phyloP scores from a whole-genome alignment of 441 rosid genomes.

The Dalechampia spathulata region DNA sequence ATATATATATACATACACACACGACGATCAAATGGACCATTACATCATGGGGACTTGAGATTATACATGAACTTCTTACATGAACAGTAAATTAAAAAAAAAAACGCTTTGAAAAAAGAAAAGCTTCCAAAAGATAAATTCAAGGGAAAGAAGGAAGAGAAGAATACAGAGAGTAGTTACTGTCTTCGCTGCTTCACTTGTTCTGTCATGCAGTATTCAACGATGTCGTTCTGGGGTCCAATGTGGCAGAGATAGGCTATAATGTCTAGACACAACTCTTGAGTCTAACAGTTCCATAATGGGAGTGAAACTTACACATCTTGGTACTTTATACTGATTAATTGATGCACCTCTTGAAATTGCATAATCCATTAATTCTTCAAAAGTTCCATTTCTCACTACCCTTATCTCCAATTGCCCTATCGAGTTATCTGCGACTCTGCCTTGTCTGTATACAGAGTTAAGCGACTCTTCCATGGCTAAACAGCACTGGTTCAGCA shows the following conservation, averaged over 20 bases:
- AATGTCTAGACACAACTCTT: slow-evolving; percentile 58
- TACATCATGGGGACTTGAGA: slow-evolving; percentile 15
- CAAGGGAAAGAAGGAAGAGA: neutral
- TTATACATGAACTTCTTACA: slow-evolving; percentile 23
- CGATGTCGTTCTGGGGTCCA: slow-evolving; percentile 76
- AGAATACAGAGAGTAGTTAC: slow-evolving; percentile 7
- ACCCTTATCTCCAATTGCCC: too few species aligned
- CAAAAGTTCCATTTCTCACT: too few species aligned
- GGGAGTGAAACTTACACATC: too few species aligned
- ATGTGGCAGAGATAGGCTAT: slow-evolving; percentile 62
- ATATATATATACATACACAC: too few species aligned
- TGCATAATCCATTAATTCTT: slow-evolving; percentile 93
- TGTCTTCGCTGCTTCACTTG: neutral
- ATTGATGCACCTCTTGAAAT: too few species aligned
- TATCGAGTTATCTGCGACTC: slow-evolving; percentile 75
- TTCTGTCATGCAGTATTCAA: slow-evolving; percentile 16
- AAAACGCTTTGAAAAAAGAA: too few species aligned
- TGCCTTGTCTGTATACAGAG: slow-evolving; percentile 78
- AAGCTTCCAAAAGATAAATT: slow-evolving; percentile 15
- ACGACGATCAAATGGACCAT: neutral
- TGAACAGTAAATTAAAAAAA: slow-evolving; percentile 11
- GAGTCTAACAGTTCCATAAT: slow-evolving; percentile 85
- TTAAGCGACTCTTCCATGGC: slow-evolving; percentile 88
- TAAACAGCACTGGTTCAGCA: slow-evolving; percentile 64
- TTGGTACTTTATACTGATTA: too few species aligned